A percentile compares a stretch with the other conserved stretches of the same genome.
Conservation (phyloP, 805 yeast species). For the Wickerhamomyces silvicola region DNA sequence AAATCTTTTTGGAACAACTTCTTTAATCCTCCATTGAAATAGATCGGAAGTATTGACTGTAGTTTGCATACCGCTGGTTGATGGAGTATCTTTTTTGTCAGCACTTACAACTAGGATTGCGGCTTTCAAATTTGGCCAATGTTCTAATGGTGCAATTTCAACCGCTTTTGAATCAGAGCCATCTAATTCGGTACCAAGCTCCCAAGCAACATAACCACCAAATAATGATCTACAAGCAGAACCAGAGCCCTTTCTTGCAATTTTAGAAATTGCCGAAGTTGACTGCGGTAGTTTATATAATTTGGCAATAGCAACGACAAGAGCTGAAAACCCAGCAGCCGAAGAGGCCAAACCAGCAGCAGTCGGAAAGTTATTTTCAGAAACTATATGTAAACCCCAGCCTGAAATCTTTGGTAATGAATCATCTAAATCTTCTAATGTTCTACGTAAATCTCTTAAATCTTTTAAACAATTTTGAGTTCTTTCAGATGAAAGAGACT, state of each 20-base stretch:
- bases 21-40: constrained; percentile 69
- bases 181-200: constrained; percentile 71
- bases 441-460: constrained; percentile 59
- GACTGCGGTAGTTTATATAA: constrained; percentile 82
- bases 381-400: constrained; percentile 71
- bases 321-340: constrained; percentile 98
- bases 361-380: constrained; percentile 96
- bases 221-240: constrained; percentile 95
- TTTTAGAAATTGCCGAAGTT: constrained; percentile 77
- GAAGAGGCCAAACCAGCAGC: constrained; percentile 98
- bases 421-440: constrained; percentile 49
- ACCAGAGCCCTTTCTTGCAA: constrained; percentile 98
- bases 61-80: constrained; percentile 94
- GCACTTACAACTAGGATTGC: constrained; percentile 90
- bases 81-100: constrained; percentile 88
- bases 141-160: constrained; percentile 73
- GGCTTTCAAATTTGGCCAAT: constrained; percentile 94
- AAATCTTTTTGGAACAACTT: constrained; percentile 84
- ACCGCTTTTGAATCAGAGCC: constrained; percentile 96
- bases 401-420: constrained; percentile 54
- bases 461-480: constrained; percentile 72
- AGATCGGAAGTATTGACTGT: constrained; percentile 87
- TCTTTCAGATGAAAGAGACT: constrained; percentile 56
- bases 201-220: constrained; percentile 99
- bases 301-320: constrained; percentile 82